Base-by-base conservation (phyloP, 108 stramenopile genomes). In the Nitzschia putrida region DNA sequence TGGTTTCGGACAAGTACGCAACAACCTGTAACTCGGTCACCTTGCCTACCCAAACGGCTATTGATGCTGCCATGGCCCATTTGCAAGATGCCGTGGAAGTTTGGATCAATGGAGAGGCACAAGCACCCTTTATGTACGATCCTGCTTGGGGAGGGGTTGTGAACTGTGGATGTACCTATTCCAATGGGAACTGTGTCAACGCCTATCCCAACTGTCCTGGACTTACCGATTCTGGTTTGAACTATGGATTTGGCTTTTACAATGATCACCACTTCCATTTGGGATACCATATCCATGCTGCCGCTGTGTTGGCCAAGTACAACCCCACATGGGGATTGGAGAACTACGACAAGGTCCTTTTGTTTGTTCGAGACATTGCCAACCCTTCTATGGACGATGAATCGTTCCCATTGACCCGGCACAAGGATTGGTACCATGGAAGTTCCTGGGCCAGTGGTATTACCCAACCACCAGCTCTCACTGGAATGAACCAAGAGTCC, bases 251-350 rank as follows among this genome's bases (percentile, higher is more conserved):
- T 52, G 93, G 72, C 3, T 93, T 85, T 37, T 95, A 94, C 81
- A 95, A 95, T 71, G 96, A 97, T 68, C 92, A 94, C 58, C 96
- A 97, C 66, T 97, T 93, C 65, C 95, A 96, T 61, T 88, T 78
- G 55, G 96, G 96, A 14, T 95, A 97, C 68, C 87, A 86, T 58
- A 92, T 95, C 38, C 94, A 91, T 71, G 89, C 90, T 23, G 96
- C 94, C n/a, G 91, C 96, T 8, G 82, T 88, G 9, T 71, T 90
- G 16, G 76, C 91, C 37, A 80, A 90, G 51, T 93, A 87, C 59
- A 81, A 92, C 65, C 76, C 68, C 12, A 74, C 64, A 25, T 96
- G 96, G 96, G 96, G 83, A 24, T 43, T 73, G 42, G 70, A 85
- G 49, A 64, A 88, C 61, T 90, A 85, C 66, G 91, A 96, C 51